Evolutionary conservation across 352 stramenopile species (phyloP), one percentile per base, ranked within the genome.

Genomic region (Pythium sukuiense): DNA sequence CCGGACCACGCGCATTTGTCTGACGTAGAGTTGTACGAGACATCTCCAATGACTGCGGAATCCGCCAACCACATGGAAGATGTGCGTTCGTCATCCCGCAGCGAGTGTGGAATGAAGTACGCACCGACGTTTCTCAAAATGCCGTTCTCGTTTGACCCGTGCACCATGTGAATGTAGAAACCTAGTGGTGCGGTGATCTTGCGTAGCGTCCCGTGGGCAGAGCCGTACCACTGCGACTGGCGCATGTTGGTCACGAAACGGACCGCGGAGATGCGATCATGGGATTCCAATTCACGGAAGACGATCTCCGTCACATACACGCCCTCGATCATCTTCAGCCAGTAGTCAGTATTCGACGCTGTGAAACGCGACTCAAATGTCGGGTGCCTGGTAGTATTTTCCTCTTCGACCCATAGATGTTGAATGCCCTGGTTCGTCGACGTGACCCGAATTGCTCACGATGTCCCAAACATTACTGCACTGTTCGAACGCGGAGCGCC

Each of bases 121-220:
- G 27, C 56, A 2, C 56, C 41, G n/a, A 30, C 2, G 50, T 29
- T 16, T 32, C 7, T 1, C 37, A 30, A 20, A 6, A 16, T 13
- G n/a, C 35, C 32, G 9, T 33, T n/a, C 8, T 7, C 4, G 24
- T n/a, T 33, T 11, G 33, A 32, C 14, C 56, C 56, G 9, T 62
- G 56, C 18, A 56, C 1, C 43, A 49, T 63, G 58, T 50, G 45
- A 6, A 63, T 48, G 45, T 49, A 56, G 14, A 3, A 57, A n/a
- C 45, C 58, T 18, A 6, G 2, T n/a, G 58, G 46, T 3, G 58
- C 18, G 2, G 37, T 24, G 32, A 63, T 48, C 46, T 37, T 20
- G 27, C 53, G 8, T 8, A 37, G 12, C 29, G 41, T n/a, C 4
- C 43, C 58, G 3, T 43, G 6, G 1, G 18, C 9, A 18, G 46